Evolutionary conservation across 495 filamentous ascomycete species (phyloP).

Genomic region (Talaromyces thailandensis): DNA sequence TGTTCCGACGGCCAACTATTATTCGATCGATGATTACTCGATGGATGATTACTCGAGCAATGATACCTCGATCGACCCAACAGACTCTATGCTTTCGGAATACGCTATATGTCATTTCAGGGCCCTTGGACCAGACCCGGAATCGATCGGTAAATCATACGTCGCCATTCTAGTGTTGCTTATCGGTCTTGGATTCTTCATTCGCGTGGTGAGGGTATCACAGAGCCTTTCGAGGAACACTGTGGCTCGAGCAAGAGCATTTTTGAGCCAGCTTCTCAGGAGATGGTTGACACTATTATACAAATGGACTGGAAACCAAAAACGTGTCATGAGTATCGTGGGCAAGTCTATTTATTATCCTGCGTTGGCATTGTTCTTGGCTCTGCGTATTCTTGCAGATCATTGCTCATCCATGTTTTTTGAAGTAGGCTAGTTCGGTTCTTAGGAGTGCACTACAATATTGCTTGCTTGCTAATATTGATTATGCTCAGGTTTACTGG

Average conservation of each 20-base stretch:
- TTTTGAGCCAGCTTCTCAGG: not conserved
- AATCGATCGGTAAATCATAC: not conserved
- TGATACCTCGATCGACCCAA: not conserved
- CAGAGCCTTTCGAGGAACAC: not conserved
- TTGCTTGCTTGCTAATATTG: not conserved
- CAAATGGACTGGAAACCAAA: not conserved
- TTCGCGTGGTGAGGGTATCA: not conserved
- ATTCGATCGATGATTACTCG: no score
- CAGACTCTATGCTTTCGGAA: not conserved
- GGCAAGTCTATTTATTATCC: not conserved
- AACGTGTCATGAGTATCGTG: not conserved
- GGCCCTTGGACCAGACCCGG: not conserved
- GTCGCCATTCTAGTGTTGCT: not conserved
- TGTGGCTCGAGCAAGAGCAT: not conserved
- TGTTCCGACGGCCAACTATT: slow-evolving; percentile 4
- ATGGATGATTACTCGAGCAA: no score
- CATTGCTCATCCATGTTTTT: not conserved
- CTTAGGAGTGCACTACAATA: not conserved
- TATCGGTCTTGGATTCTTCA: not conserved
- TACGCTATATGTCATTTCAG: not conserved
- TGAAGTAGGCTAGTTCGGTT: not conserved
- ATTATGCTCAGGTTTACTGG: not conserved
- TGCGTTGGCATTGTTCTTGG: not conserved
- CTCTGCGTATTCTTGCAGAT: not conserved
- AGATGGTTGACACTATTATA: not conserved